Base-by-base conservation (phyloP, 805 yeast genomes). In the Saccharomycopsis olivae region DNA sequence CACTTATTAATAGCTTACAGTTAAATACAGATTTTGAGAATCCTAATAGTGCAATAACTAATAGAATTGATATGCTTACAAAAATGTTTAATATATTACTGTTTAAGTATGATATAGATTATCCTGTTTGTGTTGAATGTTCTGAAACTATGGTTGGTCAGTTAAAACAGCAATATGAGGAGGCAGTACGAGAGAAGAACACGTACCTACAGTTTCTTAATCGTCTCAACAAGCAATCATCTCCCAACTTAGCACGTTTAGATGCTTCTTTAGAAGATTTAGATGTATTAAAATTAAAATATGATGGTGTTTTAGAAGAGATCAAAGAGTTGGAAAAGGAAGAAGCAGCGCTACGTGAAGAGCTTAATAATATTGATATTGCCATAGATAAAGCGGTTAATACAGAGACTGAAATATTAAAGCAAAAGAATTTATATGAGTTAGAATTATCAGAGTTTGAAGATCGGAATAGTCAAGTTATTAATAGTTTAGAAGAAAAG, bases 91-190 rank as follows among this genome's bases (percentile, higher is more conserved):
- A 80, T 47, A 65, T 82, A 2, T 58, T 89, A 4, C 78, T 92
- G 0, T 65, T 71, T 4, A 78, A 81, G 46, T 78, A 79, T 38
- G 86, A 79, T 44, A 68, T 89, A 13, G 94, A 85, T 47, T 77
- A 75, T 52, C 98, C 98, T 0, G 74, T 92, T 13, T 89, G 97
- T 51, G 68, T 68, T 18, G 96, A 88, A 33, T 92, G 98, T 57
- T 81, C 92, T 5, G 73, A 69, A 32, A 55, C 68, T 16, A 58
- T 89, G 19, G 63, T 81, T 9, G 75, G 72, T 8, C 78, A 77
- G 41, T 66, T 86, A 56, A 79, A 77, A 51, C 56, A 62, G 10
- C 78, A 78, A 49, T 82, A 82, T 55, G 89, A 82, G 44, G 82
- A 75, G 40, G 71, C 78, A 4, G 72, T 80, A 15, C 69, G 68